Base-by-base conservation (phyloP, 129 eudicot species). In the Glebionis coronaria region DNA sequence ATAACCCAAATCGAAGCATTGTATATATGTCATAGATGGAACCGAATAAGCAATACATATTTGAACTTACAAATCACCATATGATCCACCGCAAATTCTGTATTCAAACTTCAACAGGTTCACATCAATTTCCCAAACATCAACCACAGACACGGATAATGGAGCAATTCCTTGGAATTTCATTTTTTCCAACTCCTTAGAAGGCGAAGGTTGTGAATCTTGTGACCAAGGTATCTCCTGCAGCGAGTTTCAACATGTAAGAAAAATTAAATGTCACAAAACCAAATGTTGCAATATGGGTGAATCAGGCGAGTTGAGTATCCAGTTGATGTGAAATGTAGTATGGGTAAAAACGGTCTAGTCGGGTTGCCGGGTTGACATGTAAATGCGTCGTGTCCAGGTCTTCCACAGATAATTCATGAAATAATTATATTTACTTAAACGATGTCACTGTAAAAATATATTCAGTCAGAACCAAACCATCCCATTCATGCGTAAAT, bases 111-210 rank as follows among this genome's bases (percentile, higher is more conserved):
- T 80, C 76, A 92, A 74, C 69, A 82, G 66, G 52, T 64, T 78
- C 45, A 80, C 63, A 73, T 92, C 96, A 63, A 92, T 85, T 82
- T 92, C 96, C 98, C 98, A 92, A 65, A 82, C 95, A 73, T 93
- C 95, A 79, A 25, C 75, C n/a, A 74, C 89, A 63, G 86, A 87
- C 63, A 57, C 65, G 13, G 95, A 87, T 59, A 83, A 69, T 65
- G 73, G 72, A 28, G 74, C 74, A 55, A 47, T 80, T 71, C 66
- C 76, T 35, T 69, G 72, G 54, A 73, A 52, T 7, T 68, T 67
- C 65, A 50, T 72, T 45, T 57, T 64, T 38, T 71, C 75, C 68
- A 78, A 75, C 69, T 73, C 77, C 14, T 63, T 75, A 20, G 67
- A 54, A 20, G 85, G 73, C 56, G 72, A 66, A 31, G 65, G 19